Conservation (phyloP, 805 yeast genomes). For the Candida stauntonica region DNA sequence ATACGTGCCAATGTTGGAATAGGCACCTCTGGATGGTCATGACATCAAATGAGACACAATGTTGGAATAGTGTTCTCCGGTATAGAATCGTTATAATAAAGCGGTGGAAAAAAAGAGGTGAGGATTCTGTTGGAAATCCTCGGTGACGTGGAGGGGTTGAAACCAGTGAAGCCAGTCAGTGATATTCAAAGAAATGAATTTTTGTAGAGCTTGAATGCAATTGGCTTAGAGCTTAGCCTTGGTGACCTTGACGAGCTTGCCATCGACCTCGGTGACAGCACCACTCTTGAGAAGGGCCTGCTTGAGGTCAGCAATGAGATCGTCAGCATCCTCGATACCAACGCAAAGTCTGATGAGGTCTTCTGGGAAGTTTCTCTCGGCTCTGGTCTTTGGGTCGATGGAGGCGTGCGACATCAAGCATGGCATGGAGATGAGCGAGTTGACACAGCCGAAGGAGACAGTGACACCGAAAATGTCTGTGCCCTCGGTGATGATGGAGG, state of each 20-base stretch:
- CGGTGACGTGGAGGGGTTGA: slow-evolving; percentile 3
- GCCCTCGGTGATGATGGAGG: slow-evolving; percentile 70
- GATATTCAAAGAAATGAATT: not conserved
- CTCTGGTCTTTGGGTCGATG: slow-evolving; percentile 80
- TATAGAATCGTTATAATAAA: not conserved
- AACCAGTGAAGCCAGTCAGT: slow-evolving; percentile 6
- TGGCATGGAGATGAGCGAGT: slow-evolving; percentile 89
- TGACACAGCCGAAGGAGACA: slow-evolving; percentile 92
- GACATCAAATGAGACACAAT: slow-evolving; percentile 5
- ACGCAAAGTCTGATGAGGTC: slow-evolving; percentile 86
- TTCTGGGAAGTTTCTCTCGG: slow-evolving; percentile 87
- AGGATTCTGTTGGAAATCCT: slow-evolving; percentile 5
- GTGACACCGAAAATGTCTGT: slow-evolving; percentile 82
- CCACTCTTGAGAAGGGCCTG: slow-evolving; percentile 67
- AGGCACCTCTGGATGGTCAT: not conserved
- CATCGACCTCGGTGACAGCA: slow-evolving; percentile 35
- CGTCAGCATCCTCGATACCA: slow-evolving; percentile 83
- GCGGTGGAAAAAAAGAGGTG: slow-evolving; percentile 1
- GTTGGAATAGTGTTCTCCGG: slow-evolving; percentile 14
- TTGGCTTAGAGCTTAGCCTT: slow-evolving; percentile 20
- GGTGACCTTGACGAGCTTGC: slow-evolving; percentile 22
- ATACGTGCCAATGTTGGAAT: not conserved
- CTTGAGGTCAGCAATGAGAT: slow-evolving; percentile 75
- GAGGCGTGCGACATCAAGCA: slow-evolving; percentile 98
- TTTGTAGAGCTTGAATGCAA: not conserved